Percentiles rank a stretch among this genome's conserved stretches.
These are phyloP conservation scores for Balamuthia mandrillaris DNA, from an alignment of 208 protist genomes.

Conservation along the genomic window DNA sequence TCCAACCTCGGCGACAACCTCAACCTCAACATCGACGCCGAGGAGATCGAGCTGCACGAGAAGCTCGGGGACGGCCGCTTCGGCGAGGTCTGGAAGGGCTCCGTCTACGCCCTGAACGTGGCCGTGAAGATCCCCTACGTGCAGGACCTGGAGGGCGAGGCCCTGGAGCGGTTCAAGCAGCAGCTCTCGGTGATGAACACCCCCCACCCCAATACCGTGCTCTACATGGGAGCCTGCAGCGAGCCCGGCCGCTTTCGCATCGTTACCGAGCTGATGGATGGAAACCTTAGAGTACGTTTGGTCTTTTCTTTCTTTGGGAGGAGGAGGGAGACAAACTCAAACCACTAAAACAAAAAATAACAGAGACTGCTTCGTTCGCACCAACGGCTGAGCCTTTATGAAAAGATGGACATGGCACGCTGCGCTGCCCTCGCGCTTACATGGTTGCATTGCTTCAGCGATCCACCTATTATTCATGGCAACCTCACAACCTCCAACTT, in stretches of 20 bases:
- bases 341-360: neutral
- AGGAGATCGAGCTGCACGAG: neutral
- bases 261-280: neutral
- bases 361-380: neutral
- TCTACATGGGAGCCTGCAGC: neutral
- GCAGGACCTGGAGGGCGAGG: conserved; percentile 24
- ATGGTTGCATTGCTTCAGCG: conserved; percentile 52
- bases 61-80: neutral
- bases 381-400: neutral
- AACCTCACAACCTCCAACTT: conserved; percentile 50
- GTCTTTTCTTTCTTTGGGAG: too few species aligned
- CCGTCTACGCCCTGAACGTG: conserved; percentile 6
- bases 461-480: conserved; percentile 62
- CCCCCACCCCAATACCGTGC: neutral
- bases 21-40: neutral
- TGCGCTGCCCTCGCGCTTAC: conserved; percentile 49
- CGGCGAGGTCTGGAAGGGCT: conserved; percentile 17
- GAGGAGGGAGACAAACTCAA: too few species aligned
- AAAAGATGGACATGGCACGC: conserved; percentile 36
- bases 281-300: too few species aligned
- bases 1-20: too few species aligned
- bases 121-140: conserved; percentile 5
- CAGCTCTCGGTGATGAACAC: neutral
- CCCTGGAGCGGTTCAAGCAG: neutral
- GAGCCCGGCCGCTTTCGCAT: neutral